A percentile compares a stretch with the other conserved stretches of the same genome.
Conservation (phyloP, 1,284 basidiomycete species). For the Taiwanofungus camphoratus region DNA sequence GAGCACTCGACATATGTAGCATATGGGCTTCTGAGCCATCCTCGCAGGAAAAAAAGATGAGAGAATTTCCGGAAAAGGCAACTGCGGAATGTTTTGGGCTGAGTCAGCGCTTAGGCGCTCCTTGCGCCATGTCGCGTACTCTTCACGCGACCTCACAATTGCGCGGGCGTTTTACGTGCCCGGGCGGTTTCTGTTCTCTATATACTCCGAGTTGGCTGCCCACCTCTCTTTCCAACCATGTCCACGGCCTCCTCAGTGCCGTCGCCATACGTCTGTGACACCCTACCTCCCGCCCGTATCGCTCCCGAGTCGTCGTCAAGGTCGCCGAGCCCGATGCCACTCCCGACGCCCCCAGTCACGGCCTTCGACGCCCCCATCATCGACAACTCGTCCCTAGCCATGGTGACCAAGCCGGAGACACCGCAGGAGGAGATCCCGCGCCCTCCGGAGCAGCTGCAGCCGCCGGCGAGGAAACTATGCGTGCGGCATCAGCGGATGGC, state of each 20-base stretch:
- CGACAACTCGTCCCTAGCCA: slow-evolving; percentile 11
- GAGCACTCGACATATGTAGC: background rate
- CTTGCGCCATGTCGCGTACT: slow-evolving; percentile 24
- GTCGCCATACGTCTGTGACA: slow-evolving; percentile 56
- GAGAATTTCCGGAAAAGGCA: too few species aligned
- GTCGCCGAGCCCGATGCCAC: slow-evolving; percentile 22
- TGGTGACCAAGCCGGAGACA: slow-evolving; percentile 7
- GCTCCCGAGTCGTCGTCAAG: slow-evolving; percentile 27
- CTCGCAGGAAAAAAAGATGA: too few species aligned
- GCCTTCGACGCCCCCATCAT: slow-evolving; percentile 29
- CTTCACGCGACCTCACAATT: slow-evolving; percentile 18
- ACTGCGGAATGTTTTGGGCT: background rate
- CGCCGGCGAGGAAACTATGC: slow-evolving; percentile 71
- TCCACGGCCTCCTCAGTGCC: slow-evolving; percentile 18
- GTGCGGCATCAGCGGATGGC: slow-evolving; percentile 96
- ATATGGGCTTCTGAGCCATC: too few species aligned
- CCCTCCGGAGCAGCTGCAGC: slow-evolving; percentile 21
- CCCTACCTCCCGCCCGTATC: slow-evolving; percentile 59
- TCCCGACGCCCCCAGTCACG: slow-evolving; percentile 23
- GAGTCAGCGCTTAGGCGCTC: slow-evolving; percentile 1
- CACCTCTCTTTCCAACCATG: slow-evolving; percentile 5
- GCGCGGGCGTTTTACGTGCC: slow-evolving; percentile 11
- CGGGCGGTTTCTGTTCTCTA: background rate
- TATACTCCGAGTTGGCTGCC: background rate
- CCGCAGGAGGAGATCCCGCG: background rate